phyloP scores from a whole-genome alignment of 352 stramenopile species.

The Lagenidium giganteum region DNA sequence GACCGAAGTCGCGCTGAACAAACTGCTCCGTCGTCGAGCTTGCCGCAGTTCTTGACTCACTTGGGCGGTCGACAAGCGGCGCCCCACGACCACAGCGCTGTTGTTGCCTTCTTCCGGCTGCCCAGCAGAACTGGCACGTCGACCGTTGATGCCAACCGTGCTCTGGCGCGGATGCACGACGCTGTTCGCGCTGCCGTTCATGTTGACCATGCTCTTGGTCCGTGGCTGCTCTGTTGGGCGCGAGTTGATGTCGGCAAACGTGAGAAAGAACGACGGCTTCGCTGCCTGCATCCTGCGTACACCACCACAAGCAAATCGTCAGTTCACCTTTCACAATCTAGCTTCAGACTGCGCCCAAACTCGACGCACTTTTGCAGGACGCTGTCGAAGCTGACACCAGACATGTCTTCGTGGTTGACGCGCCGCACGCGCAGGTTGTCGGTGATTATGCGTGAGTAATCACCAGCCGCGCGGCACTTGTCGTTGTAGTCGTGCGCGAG shows the following conservation, averaged over 20 bases:
- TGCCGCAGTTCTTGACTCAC: not conserved
- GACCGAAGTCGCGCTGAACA: too few species aligned
- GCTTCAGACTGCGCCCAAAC: not conserved
- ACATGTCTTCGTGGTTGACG: slow-evolving; percentile 40
- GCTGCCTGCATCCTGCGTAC: slow-evolving; percentile 35
- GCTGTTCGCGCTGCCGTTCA: too few species aligned
- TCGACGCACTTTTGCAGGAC: slow-evolving; percentile 35
- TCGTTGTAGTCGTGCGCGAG: slow-evolving; percentile 57
- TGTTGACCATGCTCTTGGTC: slow-evolving; percentile 9
- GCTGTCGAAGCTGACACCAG: slow-evolving; percentile 27
- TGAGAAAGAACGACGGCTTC: slow-evolving; percentile 34
- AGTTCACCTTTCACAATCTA: not conserved
- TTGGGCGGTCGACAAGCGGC: not conserved
- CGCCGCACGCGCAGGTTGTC: slow-evolving; percentile 31
- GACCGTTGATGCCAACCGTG: too few species aligned
- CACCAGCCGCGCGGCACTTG: slow-evolving; percentile 26
- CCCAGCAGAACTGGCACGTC: too few species aligned
- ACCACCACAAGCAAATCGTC: not conserved
- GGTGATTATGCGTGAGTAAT: slow-evolving; percentile 44
- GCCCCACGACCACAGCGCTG: not conserved
- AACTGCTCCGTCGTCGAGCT: too few species aligned
- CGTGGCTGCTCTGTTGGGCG: slow-evolving; percentile 3
- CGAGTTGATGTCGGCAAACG: slow-evolving; percentile 31
- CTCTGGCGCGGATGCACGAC: too few species aligned
- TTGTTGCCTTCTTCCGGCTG: not conserved